phyloP scores from a whole-genome alignment of 352 stramenopile species.

The Phytopythium delawarense region DNA sequence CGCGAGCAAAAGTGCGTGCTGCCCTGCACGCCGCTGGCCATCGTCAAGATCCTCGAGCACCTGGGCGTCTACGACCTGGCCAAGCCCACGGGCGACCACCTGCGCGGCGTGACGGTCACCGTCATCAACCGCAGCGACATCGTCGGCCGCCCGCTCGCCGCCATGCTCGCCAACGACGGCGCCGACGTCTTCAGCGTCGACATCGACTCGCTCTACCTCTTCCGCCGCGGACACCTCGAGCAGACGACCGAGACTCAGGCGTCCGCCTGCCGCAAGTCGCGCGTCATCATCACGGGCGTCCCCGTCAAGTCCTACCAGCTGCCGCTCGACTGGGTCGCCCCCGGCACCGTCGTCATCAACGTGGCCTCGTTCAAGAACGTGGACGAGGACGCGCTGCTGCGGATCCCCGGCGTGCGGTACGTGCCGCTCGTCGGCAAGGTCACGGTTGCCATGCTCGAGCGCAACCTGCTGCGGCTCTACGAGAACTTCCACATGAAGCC shows the following conservation, averaged over 20 bases:
- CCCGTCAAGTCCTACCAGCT: conserved; percentile 93
- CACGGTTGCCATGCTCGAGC: conserved; percentile 95
- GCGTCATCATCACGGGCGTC: conserved; percentile 95
- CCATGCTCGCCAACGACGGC: conserved; percentile 95
- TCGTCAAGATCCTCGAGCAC: conserved; percentile 94
- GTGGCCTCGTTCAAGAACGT: conserved; percentile 96
- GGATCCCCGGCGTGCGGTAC: conserved; percentile 92
- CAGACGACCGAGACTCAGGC: conserved; percentile 82
- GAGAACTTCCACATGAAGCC: conserved; percentile 94
- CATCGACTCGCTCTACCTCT: conserved; percentile 95
- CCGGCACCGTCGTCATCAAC: conserved; percentile 94
- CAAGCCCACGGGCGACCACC: conserved; percentile 47
- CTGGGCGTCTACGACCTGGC: conserved; percentile 83
- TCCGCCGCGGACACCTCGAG: conserved; percentile 89
- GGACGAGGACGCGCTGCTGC: conserved; percentile 87
- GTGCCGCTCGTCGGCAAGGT: conserved; percentile 96
- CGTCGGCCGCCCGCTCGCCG: conserved; percentile 91
- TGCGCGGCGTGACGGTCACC: conserved; percentile 88
- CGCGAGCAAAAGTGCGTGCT: conserved; percentile 94
- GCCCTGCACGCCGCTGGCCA: conserved; percentile 95
- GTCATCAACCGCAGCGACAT: conserved; percentile 98
- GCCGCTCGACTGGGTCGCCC: conserved; percentile 88
- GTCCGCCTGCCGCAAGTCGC: conserved; percentile 84
- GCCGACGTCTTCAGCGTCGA: conserved; percentile 95
- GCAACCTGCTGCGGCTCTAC: conserved; percentile 95